Evolutionary conservation across 305 asterid genomes (phyloP), one percentile per base, ranked within the genome.

Genomic region (Solanum hybrid): DNA sequence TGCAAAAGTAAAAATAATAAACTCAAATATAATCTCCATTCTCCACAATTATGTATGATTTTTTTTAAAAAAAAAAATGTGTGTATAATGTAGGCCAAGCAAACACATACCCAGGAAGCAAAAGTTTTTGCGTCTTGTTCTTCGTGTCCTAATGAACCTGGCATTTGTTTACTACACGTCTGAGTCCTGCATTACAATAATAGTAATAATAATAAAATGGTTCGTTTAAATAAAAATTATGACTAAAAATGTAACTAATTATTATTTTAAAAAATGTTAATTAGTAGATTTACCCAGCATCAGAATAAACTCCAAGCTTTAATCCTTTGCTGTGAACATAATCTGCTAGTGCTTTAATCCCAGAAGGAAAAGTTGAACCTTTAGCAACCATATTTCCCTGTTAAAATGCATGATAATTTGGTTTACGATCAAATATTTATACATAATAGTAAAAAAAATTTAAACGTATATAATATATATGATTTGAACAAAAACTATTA

Each of bases 121-220:
- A 96, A 97, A 86, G 98, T 96, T 84, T 94, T 97, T 85, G 99
- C 99, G 91, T 97, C 99, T 90, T 97, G 95, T 13, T 93, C 92
- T 91, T 96, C 99, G 46, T 94, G 69, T 46, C 99, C 99, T 86
- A 97, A 88, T 60, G 99, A 96, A 35, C 98, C 99, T 31, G 99
- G 98, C 99, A 96, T 97, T n/a, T 89, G 92, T 79, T 90, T 90
- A 91, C 98, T 97, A 88, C 99, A 96, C 78, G 98, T 97, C 91
- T 91, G 95, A 32, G 91, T 90, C 89, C 98, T 96, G 93, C 93
- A 90, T 84, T 84, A 46, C 9, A 6, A n/a, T 3, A 36, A 40
- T 12, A 78, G 5, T 10, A 9, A 60, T 6, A 51, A 51, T 51
- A 51, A 42, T 1, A 51, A 51, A 60, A 22, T 10, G 29, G 22